These are phyloP conservation scores for Parastagonospora avenae DNA, from an alignment of 2,329 filamentous ascomycete species.

Conservation along the genomic window DNA sequence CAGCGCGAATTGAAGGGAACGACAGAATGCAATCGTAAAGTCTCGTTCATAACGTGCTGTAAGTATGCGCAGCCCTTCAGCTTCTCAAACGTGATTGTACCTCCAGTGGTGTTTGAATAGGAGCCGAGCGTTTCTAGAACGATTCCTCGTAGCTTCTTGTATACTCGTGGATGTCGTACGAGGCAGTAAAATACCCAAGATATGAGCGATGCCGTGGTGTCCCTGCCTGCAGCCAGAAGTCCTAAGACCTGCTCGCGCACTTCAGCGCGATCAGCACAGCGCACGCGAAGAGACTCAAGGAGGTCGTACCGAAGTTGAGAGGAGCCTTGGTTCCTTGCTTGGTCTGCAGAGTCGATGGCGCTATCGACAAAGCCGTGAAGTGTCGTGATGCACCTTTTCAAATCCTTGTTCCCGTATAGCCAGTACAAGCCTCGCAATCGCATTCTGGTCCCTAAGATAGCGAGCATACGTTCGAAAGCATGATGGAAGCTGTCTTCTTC, in stretches of 20 bases:
- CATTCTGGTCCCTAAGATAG: too few relatives aligned
- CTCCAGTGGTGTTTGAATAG: constrained; percentile 8
- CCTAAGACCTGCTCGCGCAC: constrained; percentile 51
- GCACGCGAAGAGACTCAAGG: too few relatives aligned
- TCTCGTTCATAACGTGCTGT: constrained; percentile 29
- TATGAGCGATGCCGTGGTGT: constrained; percentile 52
- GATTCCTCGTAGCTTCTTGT: constrained; percentile 43
- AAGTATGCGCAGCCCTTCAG: constrained; percentile 18
- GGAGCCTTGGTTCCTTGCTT: too few relatives aligned
- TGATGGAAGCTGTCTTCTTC: too few relatives aligned
- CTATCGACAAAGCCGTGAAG: too few relatives aligned
- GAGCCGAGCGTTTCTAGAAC: constrained; percentile 46
- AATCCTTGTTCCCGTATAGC: too few relatives aligned
- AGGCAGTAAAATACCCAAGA: constrained; percentile 49
- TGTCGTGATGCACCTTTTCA: too few relatives aligned
- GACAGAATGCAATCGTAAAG: constrained; percentile 24
- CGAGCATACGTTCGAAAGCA: too few relatives aligned
- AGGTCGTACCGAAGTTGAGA: too few relatives aligned
- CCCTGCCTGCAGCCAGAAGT: constrained; percentile 59
- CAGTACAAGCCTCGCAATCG: too few relatives aligned
- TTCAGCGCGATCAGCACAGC: too few relatives aligned
- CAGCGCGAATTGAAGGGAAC: constrained; percentile 30
- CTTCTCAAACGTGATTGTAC: constrained; percentile 1
- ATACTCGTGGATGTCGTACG: constrained; percentile 36
- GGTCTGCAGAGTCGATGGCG: too few relatives aligned